phyloP scores from a whole-genome alignment of 495 filamentous ascomycete species.

The Baudoinia panamericana region DNA sequence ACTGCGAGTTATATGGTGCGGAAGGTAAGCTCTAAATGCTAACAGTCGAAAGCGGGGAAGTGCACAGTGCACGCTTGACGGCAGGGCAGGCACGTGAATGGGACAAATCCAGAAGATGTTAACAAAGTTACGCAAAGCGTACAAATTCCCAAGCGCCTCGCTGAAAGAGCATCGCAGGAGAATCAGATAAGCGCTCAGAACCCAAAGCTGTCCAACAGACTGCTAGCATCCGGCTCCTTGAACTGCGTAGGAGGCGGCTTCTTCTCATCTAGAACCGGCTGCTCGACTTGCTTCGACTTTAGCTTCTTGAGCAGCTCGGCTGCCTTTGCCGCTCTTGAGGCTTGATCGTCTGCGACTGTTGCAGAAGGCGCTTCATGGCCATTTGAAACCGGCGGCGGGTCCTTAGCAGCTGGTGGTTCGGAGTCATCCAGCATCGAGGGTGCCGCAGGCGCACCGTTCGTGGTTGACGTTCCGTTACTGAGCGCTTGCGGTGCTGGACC shows the following conservation, averaged over 20 bases:
- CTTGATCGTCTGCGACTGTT: conserved; percentile 10
- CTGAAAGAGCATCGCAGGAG: background rate
- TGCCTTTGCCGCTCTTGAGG: conserved; percentile 18
- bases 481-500: background rate
- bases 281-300: conserved; percentile 34
- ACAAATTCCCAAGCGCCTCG: conserved; percentile 4
- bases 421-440: conserved; percentile 23
- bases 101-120: too few species aligned
- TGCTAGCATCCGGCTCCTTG: conserved; percentile 72
- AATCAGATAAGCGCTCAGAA: conserved; percentile 20
- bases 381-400: conserved; percentile 4
- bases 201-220: conserved; percentile 38
- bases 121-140: too few species aligned
- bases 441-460: conserved; percentile 10
- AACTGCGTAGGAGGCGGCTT: conserved; percentile 69
- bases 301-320: conserved; percentile 33
- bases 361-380: background rate
- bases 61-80: too few species aligned
- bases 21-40: too few species aligned
- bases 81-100: too few species aligned
- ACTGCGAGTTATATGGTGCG: too few species aligned
- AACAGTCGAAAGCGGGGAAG: too few species aligned
- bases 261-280: conserved; percentile 16
- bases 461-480: background rate
- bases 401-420: conserved; percentile 12